These are phyloP conservation scores for Candida sanyaensis DNA, from an alignment of 1,139 yeast genomes.

Conservation along the genomic window DNA sequence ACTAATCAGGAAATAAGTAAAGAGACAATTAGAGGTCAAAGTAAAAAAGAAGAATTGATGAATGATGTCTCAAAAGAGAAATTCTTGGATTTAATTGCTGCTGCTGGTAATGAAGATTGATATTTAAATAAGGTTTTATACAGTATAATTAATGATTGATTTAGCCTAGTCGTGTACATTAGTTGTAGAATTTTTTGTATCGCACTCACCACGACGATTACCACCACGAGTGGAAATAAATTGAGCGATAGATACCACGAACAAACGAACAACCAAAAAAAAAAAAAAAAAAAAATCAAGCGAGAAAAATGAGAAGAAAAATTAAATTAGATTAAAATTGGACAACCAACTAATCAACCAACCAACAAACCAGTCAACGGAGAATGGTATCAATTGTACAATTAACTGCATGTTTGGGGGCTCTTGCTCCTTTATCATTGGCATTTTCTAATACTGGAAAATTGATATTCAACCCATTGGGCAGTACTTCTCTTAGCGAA, in stretches of 20 bases:
- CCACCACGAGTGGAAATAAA: too few species aligned
- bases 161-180: too few species aligned
- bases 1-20: conserved; percentile 46
- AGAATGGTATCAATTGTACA: conserved; percentile 3
- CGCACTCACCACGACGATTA: too few species aligned
- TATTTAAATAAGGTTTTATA: too few species aligned
- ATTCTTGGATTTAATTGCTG: conserved; percentile 84
- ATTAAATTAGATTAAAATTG: background rate
- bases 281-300: too few species aligned
- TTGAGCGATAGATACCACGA: too few species aligned
- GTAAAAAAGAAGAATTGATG: conserved; percentile 60
- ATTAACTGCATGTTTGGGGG: background rate
- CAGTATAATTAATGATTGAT: too few species aligned
- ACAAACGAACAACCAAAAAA: too few species aligned
- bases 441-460: conserved; percentile 38
- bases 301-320: background rate
- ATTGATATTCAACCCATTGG: conserved; percentile 18
- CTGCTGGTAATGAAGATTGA: conserved; percentile 53
- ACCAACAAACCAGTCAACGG: background rate
- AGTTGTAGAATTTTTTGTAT: too few species aligned
- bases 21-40: conserved; percentile 36
- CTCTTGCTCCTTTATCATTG: conserved; percentile 14
- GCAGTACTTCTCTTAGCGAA: background rate
- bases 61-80: conserved; percentile 86
- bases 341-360: background rate